Evolutionary conservation across 768 basidiomycete genomes (phyloP).

Genomic region (Lactifluus subvellereus): DNA sequence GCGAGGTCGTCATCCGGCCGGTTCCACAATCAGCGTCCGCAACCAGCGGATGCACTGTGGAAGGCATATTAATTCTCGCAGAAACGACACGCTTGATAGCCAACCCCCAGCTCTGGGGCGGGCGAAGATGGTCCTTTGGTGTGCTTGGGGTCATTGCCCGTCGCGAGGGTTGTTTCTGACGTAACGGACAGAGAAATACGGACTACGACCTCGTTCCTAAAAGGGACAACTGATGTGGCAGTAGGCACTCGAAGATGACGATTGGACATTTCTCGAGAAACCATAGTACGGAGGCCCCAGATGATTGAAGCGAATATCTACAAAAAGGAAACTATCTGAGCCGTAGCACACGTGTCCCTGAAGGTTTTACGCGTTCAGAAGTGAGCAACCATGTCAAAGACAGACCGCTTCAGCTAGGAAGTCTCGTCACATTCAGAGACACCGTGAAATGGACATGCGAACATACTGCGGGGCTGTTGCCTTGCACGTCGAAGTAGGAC

Average conservation of each 20-base stretch:
- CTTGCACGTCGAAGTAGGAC: slow-evolving; percentile 67
- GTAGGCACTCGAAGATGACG: background rate
- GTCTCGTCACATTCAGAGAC: background rate
- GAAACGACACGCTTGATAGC: background rate
- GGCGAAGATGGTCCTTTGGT: background rate
- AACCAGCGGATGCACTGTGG: no score
- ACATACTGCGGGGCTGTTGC: slow-evolving; percentile 67
- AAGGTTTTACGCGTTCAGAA: background rate
- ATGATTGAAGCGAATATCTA: background rate
- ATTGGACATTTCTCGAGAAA: background rate
- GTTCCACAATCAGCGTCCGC: no score
- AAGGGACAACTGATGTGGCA: background rate
- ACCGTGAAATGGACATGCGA: background rate
- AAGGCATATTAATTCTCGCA: no score
- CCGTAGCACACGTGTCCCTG: background rate
- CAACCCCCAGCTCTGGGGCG: background rate
- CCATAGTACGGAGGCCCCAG: background rate
- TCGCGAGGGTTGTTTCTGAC: background rate
- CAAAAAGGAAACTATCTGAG: background rate
- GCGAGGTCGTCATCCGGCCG: no score
- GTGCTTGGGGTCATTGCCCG: background rate
- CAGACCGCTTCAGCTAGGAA: slow-evolving; percentile 46
- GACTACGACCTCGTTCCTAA: slow-evolving; percentile 7
- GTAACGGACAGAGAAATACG: slow-evolving; percentile 7
- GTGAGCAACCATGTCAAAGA: slow-evolving; percentile 33